These are phyloP conservation scores for Acanthamoeba healyi DNA, from an alignment of 208 protist species.

Conservation along the genomic window DNA sequence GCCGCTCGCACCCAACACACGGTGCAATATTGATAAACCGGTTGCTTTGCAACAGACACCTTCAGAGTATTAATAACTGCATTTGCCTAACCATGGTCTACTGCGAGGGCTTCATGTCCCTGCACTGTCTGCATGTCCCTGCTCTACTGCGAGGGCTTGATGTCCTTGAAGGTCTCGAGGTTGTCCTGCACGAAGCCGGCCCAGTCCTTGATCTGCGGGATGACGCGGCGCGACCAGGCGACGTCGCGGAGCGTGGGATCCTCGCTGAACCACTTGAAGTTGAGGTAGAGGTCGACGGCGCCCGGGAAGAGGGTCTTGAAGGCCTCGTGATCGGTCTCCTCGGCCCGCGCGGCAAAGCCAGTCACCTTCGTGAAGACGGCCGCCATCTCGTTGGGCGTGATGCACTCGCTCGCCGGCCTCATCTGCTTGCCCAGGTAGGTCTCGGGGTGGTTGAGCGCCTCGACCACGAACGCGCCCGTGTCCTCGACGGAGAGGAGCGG, in stretches of 20 bases:
- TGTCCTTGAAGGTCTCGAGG: background rate
- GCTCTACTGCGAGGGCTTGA: background rate
- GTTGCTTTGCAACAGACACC: too few species aligned
- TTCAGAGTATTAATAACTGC: too few species aligned
- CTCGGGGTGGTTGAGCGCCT: background rate
- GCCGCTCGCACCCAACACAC: too few species aligned
- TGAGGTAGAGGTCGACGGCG: background rate
- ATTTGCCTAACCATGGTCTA: too few species aligned
- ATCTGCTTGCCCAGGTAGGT: background rate
- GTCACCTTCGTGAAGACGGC: background rate
- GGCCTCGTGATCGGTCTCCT: background rate
- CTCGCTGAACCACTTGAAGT: conserved; percentile 23
- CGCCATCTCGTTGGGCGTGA: background rate
- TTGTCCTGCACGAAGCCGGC: background rate
- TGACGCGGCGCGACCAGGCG: background rate
- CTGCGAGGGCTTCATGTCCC: background rate
- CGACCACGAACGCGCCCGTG: conserved; percentile 18
- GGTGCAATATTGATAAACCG: too few species aligned
- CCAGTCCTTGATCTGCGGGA: background rate
- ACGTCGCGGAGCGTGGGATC: background rate
- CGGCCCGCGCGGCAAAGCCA: background rate
- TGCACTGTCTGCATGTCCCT: background rate
- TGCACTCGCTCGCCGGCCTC: background rate
- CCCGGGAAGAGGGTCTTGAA: conserved; percentile 7
- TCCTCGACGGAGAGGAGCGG: conserved; percentile 2